phyloP scores from a whole-genome alignment of 1,284 basidiomycete genomes.

The Malassezia brasiliensis region DNA sequence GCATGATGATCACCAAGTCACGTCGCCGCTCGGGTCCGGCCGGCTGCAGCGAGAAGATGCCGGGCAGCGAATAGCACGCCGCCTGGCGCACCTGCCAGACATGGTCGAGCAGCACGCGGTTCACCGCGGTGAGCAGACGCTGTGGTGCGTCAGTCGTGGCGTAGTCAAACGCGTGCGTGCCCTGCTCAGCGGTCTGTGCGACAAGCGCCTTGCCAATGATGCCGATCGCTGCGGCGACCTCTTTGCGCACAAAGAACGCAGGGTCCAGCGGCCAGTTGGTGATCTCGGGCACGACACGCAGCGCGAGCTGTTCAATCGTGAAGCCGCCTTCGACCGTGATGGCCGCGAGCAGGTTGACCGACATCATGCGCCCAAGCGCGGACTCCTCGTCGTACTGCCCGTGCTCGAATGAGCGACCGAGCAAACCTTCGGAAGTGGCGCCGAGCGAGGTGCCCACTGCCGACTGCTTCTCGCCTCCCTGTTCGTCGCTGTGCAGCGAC shows the following conservation, averaged over 20 bases:
- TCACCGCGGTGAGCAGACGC: constrained; percentile 60
- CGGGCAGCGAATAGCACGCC: constrained; percentile 73
- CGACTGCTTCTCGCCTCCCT: neutral
- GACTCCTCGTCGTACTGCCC: constrained; percentile 56
- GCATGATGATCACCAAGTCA: constrained; percentile 33
- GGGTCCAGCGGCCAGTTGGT: constrained; percentile 67
- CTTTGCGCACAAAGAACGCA: constrained; percentile 73
- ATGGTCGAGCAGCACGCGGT: constrained; percentile 61
- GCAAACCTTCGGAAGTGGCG: neutral
- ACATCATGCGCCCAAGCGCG: constrained; percentile 74
- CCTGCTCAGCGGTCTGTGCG: constrained; percentile 57
- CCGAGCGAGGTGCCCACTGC: neutral
- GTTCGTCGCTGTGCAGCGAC: neutral
- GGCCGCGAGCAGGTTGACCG: constrained; percentile 84
- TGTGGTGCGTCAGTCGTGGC: constrained; percentile 3
- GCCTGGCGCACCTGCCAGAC: constrained; percentile 81
- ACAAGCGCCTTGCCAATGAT: constrained; percentile 75
- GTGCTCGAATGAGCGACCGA: neutral
- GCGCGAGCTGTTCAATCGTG: constrained; percentile 57
- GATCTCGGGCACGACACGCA: constrained; percentile 69
- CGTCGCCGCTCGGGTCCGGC: constrained; percentile 18
- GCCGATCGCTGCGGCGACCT: constrained; percentile 79
- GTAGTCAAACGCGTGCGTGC: constrained; percentile 52
- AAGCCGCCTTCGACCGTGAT: constrained; percentile 52
- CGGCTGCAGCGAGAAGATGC: constrained; percentile 53